phyloP scores from a whole-genome alignment of 257 asterid species.

The Henckelia pumila region DNA sequence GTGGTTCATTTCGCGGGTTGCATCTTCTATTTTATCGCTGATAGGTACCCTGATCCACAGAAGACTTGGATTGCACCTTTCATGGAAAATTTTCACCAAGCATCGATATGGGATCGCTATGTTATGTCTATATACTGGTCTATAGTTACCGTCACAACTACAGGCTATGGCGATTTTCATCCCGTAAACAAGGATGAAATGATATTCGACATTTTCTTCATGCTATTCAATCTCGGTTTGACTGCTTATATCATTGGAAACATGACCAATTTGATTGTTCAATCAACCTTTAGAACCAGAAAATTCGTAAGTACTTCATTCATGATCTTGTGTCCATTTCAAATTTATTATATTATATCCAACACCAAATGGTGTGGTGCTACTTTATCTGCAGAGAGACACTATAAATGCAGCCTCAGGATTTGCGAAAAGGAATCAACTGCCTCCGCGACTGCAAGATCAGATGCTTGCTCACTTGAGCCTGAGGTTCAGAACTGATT shows the following conservation, averaged over 20 bases:
- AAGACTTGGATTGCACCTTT: constrained; percentile 52
- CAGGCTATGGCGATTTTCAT: constrained; percentile 78
- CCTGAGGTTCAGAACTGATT: constrained; percentile 69
- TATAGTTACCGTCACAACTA: constrained; percentile 58
- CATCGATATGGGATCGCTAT: constrained; percentile 40
- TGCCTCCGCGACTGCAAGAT: constrained; percentile 65
- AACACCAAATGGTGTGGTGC: background rate
- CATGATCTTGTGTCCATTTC: background rate
- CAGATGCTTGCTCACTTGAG: constrained; percentile 86
- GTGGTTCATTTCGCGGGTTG: constrained; percentile 68
- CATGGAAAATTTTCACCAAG: constrained; percentile 25
- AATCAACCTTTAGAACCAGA: constrained; percentile 68
- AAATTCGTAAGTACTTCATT: constrained; percentile 77
- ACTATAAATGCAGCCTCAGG: constrained; percentile 68
- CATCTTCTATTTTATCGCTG: constrained; percentile 55
- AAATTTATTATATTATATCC: background rate
- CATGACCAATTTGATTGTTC: constrained; percentile 88
- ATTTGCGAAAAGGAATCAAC: constrained; percentile 67
- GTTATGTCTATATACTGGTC: constrained; percentile 66
- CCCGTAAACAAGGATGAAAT: constrained; percentile 58
- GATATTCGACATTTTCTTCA: constrained; percentile 52
- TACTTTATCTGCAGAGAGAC: constrained; percentile 48
- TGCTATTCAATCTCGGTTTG: constrained; percentile 69
- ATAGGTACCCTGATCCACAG: constrained; percentile 36
- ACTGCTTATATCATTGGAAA: constrained; percentile 75